These are phyloP conservation scores for Fusarium zealandicum DNA, from an alignment of 2,329 filamentous ascomycete species.

Conservation along the genomic window DNA sequence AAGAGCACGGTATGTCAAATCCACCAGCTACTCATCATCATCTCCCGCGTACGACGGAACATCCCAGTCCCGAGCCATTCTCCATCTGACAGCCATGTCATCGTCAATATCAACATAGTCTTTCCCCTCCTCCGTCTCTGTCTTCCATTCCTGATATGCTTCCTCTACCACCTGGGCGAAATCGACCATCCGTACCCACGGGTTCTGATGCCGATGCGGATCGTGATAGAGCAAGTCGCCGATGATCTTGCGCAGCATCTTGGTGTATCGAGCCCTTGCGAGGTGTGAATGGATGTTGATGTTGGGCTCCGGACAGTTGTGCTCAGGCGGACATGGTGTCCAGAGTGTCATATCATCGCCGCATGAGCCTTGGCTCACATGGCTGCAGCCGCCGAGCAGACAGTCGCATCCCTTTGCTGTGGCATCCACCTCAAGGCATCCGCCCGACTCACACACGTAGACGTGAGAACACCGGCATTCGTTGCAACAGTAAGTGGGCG, in stretches of 20 bases:
- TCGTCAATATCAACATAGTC: conserved; percentile 46
- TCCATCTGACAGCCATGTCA: conserved; percentile 23
- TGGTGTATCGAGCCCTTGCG: conserved; percentile 40
- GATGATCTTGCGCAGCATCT: conserved; percentile 34
- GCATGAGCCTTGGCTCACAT: conserved; percentile 16
- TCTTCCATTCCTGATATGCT: conserved; percentile 43
- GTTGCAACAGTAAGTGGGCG: conserved; percentile 25
- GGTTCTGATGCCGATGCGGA: conserved; percentile 12
- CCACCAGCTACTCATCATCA: background rate
- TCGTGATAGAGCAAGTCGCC: conserved; percentile 38
- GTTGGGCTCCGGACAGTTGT: conserved; percentile 31
- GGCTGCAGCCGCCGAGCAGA: conserved; percentile 34
- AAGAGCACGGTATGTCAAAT: too few relatives aligned
- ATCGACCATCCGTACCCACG: conserved; percentile 1
- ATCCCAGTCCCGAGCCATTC: background rate
- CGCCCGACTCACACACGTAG: conserved; percentile 41
- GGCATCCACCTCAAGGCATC: conserved; percentile 38
- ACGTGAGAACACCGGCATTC: conserved; percentile 39
- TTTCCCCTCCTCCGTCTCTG: conserved; percentile 41
- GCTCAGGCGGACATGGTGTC: conserved; percentile 22
- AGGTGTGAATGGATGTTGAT: conserved; percentile 45
- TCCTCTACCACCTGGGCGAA: conserved; percentile 36
- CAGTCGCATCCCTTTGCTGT: conserved; percentile 30
- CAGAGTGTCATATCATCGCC: conserved; percentile 9
- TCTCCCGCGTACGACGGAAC: background rate